These are phyloP conservation scores for Amanita rimosa DNA, from an alignment of 768 basidiomycete species.

Conservation along the genomic window DNA sequence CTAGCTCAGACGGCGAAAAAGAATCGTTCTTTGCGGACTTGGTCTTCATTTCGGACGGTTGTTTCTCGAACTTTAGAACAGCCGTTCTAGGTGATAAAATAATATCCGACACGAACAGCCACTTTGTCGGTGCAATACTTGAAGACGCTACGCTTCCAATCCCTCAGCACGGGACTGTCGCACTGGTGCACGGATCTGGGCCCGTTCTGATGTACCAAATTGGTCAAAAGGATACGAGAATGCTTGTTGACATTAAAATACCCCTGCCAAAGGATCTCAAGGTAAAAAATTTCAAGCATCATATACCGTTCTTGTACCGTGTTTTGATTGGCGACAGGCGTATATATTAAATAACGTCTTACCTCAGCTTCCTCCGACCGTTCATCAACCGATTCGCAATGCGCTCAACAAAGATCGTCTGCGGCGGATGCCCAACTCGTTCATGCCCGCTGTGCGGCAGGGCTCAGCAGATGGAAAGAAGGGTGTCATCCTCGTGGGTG, in stretches of 20 bases:
- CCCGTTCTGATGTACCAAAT: conserved; percentile 94
- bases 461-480: conserved; percentile 37
- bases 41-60: conserved; percentile 88
- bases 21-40: conserved; percentile 61
- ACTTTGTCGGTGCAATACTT: conserved; percentile 82
- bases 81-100: conserved; percentile 43
- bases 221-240: conserved; percentile 77
- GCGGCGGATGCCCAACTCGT: conserved; percentile 92
- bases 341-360: conserved; percentile 66
- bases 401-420: conserved; percentile 76
- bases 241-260: conserved; percentile 82
- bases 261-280: conserved; percentile 79
- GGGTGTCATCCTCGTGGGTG: conserved; percentile 80
- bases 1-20: conserved; percentile 24
- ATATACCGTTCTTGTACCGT: neutral
- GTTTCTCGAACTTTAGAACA: conserved; percentile 85
- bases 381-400: conserved; percentile 52
- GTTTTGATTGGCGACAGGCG: conserved; percentile 25
- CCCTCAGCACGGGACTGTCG: conserved; percentile 74
- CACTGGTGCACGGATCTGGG: conserved; percentile 67
- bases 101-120: conserved; percentile 50
- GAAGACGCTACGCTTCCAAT: conserved; percentile 68
- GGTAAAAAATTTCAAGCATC: conserved; percentile 29
- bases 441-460: conserved; percentile 74
- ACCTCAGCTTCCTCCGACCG: conserved; percentile 67